Conservation (phyloP, 1,284 basidiomycete species). For the Pseudozyma thailandica region DNA sequence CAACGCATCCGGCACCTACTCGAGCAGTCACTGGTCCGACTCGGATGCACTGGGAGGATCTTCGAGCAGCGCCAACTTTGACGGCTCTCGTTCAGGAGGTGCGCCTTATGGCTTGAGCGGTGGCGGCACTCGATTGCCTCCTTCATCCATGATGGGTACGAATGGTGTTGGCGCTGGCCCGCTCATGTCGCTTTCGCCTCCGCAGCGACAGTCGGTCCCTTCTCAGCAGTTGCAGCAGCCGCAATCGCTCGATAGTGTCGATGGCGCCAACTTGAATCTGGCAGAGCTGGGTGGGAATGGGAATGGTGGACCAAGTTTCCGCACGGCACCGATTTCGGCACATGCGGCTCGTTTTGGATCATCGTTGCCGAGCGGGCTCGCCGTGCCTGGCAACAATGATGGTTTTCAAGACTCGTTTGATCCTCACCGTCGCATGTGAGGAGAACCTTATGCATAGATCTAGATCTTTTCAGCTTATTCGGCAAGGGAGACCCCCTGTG, state of each 20-base stretch:
- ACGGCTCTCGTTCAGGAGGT: slow-evolving; percentile 7
- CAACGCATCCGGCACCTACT: no score
- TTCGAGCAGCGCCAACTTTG: slow-evolving; percentile 10
- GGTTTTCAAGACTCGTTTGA: background rate
- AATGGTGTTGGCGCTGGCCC: slow-evolving; percentile 8
- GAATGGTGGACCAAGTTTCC: slow-evolving; percentile 9
- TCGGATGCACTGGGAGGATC: no score
- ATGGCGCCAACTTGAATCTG: slow-evolving; percentile 11
- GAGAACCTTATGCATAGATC: no score
- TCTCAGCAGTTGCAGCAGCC: slow-evolving; percentile 27
- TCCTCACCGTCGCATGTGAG: slow-evolving; percentile 18
- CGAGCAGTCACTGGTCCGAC: no score
- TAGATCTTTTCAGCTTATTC: slow-evolving; percentile 4
- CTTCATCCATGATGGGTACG: slow-evolving; percentile 7
- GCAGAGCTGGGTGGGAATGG: slow-evolving; percentile 2
- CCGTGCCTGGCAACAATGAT: slow-evolving; percentile 8
- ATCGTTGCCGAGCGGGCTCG: slow-evolving; percentile 19
- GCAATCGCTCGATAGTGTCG: slow-evolving; percentile 12
- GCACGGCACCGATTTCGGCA: background rate
- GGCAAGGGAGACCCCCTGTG: no score
- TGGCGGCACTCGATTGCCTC: background rate
- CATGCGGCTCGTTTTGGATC: slow-evolving; percentile 6
- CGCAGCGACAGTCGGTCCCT: slow-evolving; percentile 22
- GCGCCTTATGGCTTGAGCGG: background rate
- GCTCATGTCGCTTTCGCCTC: slow-evolving; percentile 7